These are phyloP conservation scores for Fragaria nilgerrensis DNA, from an alignment of 306 rosid species.

Conservation along the genomic window DNA sequence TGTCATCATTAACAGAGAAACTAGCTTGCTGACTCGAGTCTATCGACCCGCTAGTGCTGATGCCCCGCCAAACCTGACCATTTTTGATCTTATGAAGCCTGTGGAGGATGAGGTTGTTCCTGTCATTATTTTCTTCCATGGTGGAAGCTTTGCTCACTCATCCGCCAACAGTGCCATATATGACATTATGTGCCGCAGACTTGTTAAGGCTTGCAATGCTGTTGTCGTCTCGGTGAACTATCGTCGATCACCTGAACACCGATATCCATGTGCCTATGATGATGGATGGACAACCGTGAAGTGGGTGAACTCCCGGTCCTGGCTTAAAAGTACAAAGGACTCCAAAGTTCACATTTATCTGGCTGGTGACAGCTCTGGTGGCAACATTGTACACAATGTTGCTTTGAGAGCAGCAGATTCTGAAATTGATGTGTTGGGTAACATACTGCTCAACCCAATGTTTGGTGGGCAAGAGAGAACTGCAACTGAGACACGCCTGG, in stretches of 20 bases:
- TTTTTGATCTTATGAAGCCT: conserved; percentile 72
- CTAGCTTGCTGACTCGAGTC: conserved; percentile 61
- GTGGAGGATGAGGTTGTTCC: conserved; percentile 60
- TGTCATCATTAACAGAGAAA: conserved; percentile 68
- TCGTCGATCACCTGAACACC: conserved; percentile 84
- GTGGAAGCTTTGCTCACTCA: conserved; percentile 97
- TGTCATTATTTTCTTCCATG: conserved; percentile 85
- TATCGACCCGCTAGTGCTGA: conserved; percentile 68
- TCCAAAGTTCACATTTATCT: conserved; percentile 73
- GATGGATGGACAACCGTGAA: conserved; percentile 89
- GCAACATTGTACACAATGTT: conserved; percentile 94
- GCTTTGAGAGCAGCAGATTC: conserved; percentile 67
- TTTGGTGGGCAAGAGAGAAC: conserved; percentile 90
- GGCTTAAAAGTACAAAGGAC: conserved; percentile 82
- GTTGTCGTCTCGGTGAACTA: conserved; percentile 88
- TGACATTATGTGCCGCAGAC: conserved; percentile 79
- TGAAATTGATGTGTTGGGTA: conserved; percentile 72
- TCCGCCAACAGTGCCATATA: conserved; percentile 91
- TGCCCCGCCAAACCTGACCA: conserved; percentile 26
- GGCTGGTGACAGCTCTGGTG: conserved; percentile 98
- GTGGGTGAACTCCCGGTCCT: conserved; percentile 76
- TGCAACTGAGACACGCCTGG: conserved; percentile 65
- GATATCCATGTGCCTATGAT: conserved; percentile 85
- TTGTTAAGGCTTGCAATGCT: conserved; percentile 77
- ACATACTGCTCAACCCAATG: conserved; percentile 84